Evolutionary conservation across 2,329 filamentous ascomycete genomes (phyloP).

Genomic region (Ramichloridium luteum): DNA sequence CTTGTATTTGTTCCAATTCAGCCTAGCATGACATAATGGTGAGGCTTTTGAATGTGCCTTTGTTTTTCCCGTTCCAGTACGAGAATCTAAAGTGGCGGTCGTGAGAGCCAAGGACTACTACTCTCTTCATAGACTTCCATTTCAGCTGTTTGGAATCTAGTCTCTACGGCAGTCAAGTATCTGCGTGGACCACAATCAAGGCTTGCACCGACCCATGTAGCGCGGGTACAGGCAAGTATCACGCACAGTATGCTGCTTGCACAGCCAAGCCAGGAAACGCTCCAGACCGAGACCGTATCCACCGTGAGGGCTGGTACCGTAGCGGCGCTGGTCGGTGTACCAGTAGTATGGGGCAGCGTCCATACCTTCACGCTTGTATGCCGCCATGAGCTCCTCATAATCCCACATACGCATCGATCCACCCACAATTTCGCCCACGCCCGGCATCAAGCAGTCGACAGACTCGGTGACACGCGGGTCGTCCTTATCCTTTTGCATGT

Average conservation of each 20-base stretch:
- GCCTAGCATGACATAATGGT: too few relatives aligned
- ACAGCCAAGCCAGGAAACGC: conserved; percentile 59
- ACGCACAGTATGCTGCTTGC: conserved; percentile 52
- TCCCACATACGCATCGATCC: conserved; percentile 93
- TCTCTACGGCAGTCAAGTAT: too few relatives aligned
- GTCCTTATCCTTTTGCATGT: conserved; percentile 81
- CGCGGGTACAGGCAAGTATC: conserved; percentile 66
- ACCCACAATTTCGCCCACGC: conserved; percentile 82
- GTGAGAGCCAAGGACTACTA: too few relatives aligned
- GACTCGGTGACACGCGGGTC: conserved; percentile 83
- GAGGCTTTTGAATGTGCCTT: too few relatives aligned
- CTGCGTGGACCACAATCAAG: too few relatives aligned
- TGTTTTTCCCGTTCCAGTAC: too few relatives aligned
- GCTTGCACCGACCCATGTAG: conserved; percentile 71
- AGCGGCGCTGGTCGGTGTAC: conserved; percentile 74
- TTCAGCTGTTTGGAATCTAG: too few relatives aligned
- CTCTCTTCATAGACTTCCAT: too few relatives aligned
- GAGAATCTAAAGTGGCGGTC: too few relatives aligned
- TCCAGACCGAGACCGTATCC: conserved; percentile 90
- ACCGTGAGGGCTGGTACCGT: conserved; percentile 82
- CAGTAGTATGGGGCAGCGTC: conserved; percentile 83
- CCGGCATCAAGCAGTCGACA: conserved; percentile 80
- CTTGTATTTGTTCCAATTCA: too few relatives aligned
- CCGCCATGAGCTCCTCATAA: conserved; percentile 77
- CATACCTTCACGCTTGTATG: conserved; percentile 79